phyloP scores from a whole-genome alignment of 2,329 filamentous ascomycete species.

The Calonectria leucothoes region DNA sequence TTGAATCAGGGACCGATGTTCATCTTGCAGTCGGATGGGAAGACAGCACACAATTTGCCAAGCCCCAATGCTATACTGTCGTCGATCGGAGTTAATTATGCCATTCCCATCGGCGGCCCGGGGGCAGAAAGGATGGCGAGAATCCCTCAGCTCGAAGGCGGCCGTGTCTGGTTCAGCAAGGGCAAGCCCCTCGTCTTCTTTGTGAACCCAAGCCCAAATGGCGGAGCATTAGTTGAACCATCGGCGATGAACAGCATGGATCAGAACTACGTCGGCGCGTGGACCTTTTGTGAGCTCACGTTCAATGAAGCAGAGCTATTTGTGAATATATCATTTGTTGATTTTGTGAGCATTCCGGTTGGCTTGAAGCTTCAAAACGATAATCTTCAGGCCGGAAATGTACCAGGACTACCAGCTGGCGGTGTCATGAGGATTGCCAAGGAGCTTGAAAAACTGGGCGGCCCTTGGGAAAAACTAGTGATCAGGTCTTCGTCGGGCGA shows the following conservation, averaged over 20 bases:
- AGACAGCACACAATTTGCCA: slow-evolving; percentile 71
- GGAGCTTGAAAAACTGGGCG: slow-evolving; percentile 56
- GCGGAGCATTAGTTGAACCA: slow-evolving; percentile 75
- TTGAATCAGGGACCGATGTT: slow-evolving; percentile 56
- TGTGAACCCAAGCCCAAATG: slow-evolving; percentile 73
- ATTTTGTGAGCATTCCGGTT: slow-evolving; percentile 78
- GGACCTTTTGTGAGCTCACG: slow-evolving; percentile 78
- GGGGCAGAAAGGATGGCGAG: slow-evolving; percentile 70
- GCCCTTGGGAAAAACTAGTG: slow-evolving; percentile 65
- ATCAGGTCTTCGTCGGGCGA: slow-evolving; percentile 52
- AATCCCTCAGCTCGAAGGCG: slow-evolving; percentile 77
- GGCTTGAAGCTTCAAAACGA: slow-evolving; percentile 64
- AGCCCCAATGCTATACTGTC: slow-evolving; percentile 64
- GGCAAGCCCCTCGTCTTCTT: slow-evolving; percentile 73
- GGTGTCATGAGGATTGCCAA: slow-evolving; percentile 60
- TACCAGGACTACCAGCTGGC: slow-evolving; percentile 60
- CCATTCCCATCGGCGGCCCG: slow-evolving; percentile 71
- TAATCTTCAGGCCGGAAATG: slow-evolving; percentile 56
- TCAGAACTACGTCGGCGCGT: slow-evolving; percentile 69
- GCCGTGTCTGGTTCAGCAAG: slow-evolving; percentile 77
- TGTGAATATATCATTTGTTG: slow-evolving; percentile 79
- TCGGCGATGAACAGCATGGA: slow-evolving; percentile 75
- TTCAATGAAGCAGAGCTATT: slow-evolving; percentile 72
- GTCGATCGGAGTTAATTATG: slow-evolving; percentile 67
- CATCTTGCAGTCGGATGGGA: slow-evolving; percentile 65